Percentiles rank a stretch among this genome's conserved stretches.
phyloP scores from a whole-genome alignment of 2,329 filamentous ascomycete genomes.

The Diatrype stigma region DNA sequence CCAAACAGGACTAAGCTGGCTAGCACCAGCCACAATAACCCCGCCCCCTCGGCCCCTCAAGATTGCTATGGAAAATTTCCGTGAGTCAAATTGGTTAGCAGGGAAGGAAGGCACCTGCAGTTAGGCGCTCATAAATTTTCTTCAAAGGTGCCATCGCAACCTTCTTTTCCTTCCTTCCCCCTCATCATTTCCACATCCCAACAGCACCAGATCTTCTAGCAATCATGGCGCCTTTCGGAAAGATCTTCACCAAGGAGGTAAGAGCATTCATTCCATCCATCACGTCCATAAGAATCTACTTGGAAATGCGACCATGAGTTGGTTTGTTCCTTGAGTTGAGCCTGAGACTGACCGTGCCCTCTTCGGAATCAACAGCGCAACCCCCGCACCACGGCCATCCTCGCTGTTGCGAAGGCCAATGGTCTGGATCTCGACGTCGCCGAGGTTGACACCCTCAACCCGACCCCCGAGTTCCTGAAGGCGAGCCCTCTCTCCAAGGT shows the following conservation, averaged over 20 bases:
- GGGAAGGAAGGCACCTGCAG: no score
- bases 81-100: slow-evolving; percentile 10
- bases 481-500: slow-evolving; percentile 86
- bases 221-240: slow-evolving; percentile 85
- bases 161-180: slow-evolving; percentile 7
- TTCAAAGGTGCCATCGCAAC: slow-evolving; percentile 4
- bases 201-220: slow-evolving; percentile 19
- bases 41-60: slow-evolving; percentile 22
- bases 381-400: slow-evolving; percentile 82
- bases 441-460: slow-evolving; percentile 61
- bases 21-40: slow-evolving; percentile 15
- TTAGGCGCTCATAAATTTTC: slow-evolving; percentile 4
- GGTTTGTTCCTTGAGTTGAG: neutral
- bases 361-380: slow-evolving; percentile 65
- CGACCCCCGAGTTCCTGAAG: slow-evolving; percentile 75
- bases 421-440: slow-evolving; percentile 86
- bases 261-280: slow-evolving; percentile 15
- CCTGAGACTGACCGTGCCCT: slow-evolving; percentile 23
- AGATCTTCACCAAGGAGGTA: slow-evolving; percentile 88
- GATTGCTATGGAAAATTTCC: slow-evolving; percentile 18
- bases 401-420: slow-evolving; percentile 96
- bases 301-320: no score
- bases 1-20: neutral
- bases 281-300: neutral
- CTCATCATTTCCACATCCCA: slow-evolving; percentile 1